Percentiles rank a stretch among this genome's conserved stretches.
These are phyloP conservation scores for Mortierella sp. DNA, from an alignment of 371 early-diverging fungal genomes.

Conservation along the genomic window DNA sequence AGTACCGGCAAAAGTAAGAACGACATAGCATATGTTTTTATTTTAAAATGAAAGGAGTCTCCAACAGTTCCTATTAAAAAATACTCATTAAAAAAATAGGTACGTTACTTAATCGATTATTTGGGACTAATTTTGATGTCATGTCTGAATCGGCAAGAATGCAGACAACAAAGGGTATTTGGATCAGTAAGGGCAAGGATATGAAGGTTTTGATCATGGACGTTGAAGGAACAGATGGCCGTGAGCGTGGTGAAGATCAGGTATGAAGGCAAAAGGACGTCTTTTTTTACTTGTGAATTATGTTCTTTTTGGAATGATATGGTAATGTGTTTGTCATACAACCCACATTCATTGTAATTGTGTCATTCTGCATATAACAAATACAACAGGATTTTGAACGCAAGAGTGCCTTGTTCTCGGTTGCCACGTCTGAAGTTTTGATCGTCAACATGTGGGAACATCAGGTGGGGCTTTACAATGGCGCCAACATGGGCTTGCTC, in stretches of 20 bases:
- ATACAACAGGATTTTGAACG: slow-evolving; percentile 92
- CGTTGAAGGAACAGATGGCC: slow-evolving; percentile 99
- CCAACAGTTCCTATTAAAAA: background rate
- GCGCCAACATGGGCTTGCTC: slow-evolving; percentile 98
- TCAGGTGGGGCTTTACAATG: slow-evolving; percentile 98
- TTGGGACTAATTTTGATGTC: slow-evolving; percentile 95
- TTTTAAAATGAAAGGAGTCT: background rate
- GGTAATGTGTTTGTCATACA: background rate
- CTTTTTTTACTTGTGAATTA: background rate
- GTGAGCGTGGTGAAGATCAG: slow-evolving; percentile 98
- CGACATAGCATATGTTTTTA: background rate
- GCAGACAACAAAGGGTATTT: slow-evolving; percentile 98
- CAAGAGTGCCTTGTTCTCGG: slow-evolving; percentile 97
- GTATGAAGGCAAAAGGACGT: slow-evolving; percentile 36
- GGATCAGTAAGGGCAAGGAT: slow-evolving; percentile 89
- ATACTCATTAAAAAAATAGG: slow-evolving; percentile 73
- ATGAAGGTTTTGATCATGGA: slow-evolving; percentile 94
- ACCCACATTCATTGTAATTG: background rate
- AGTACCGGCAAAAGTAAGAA: slow-evolving; percentile 96
- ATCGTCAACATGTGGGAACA: slow-evolving; percentile 98
- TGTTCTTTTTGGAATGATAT: background rate
- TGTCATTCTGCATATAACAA: background rate
- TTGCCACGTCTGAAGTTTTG: slow-evolving; percentile 96
- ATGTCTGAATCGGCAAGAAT: slow-evolving; percentile 89
- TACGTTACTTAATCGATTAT: slow-evolving; percentile 94